Base-by-base conservation (phyloP, 805 yeast genomes). In the Kurtzmaniella fragi region DNA sequence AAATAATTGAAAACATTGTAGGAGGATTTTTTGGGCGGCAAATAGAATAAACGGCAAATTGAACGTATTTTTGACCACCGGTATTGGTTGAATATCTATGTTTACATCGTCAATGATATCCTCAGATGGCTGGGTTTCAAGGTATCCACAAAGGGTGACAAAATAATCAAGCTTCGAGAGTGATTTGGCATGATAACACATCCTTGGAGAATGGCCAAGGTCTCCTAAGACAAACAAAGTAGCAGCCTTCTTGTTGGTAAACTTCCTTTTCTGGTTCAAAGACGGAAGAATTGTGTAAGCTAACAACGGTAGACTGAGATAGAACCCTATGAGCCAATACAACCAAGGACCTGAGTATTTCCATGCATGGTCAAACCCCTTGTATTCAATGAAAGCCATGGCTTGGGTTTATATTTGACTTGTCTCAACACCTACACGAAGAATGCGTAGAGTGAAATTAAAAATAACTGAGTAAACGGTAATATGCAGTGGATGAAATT, bases 151-250 rank as follows among this genome's bases (percentile, higher is more conserved):
- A 27, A 93, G 59, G 42, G 83, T 86, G 3, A 93, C 98, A 34
- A 70, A 67, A 58, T 81, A 84, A 0, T 89, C 93, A 13, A 66
- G 60, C 26, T 70, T 59, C n/a, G 84, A 74, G 49, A 93, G 80
- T 39, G 91, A 82, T 41, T 71, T 63, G 0, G 95, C 95, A 57
- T 93, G 99, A 61, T 91, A 85, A 48, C 82, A 75, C 84, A 91
- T 93, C 43, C 99, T 71, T 5, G 99, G 99, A 0, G 97, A 90
- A 54, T 89, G 95, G 11, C 96, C 96, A 39, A 93, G 56, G 55
- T 91, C 98, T 2, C 99, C 99, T 14, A 93, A 64, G 2, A 93
- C 99, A 45, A 87, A 73, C 14, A 93, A 78, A 8, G 84, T 72
- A 5, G 87, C 80, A 38, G 87, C 75, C 45, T 71, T 77, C 26